Conservation (phyloP, 2,329 filamentous ascomycete species). For the Aspergillus sp. region DNA sequence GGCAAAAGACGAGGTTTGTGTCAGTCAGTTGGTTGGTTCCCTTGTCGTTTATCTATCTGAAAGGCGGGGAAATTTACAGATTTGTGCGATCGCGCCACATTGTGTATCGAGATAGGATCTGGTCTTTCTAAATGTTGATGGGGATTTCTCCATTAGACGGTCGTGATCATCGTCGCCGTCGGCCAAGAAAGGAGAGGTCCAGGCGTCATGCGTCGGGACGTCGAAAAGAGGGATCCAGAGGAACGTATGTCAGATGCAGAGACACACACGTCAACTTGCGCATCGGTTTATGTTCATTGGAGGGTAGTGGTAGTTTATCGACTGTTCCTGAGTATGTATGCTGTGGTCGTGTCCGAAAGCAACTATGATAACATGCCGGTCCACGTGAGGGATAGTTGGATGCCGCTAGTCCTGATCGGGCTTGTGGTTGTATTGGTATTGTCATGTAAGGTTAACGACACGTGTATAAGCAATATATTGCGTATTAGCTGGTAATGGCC, state of each 20-base stretch:
- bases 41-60: background rate
- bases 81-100: conserved; percentile 99
- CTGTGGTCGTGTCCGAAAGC: background rate
- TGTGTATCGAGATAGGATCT: conserved; percentile 32
- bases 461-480: too few relatives aligned
- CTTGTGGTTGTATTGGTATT: too few relatives aligned
- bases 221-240: conserved; percentile 6
- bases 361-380: too few relatives aligned
- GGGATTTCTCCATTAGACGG: conserved; percentile 3
- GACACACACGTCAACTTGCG: background rate
- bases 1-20: conserved; percentile 1
- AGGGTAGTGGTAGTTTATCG: too few relatives aligned
- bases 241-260: background rate
- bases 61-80: conserved; percentile 54
- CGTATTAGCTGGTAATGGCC: too few relatives aligned
- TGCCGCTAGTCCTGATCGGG: too few relatives aligned
- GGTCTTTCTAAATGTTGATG: conserved; percentile 10
- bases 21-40: background rate
- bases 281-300: background rate
- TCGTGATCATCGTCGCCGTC: conserved; percentile 13
- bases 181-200: background rate
- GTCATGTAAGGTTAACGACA: too few relatives aligned
- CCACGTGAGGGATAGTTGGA: too few relatives aligned
- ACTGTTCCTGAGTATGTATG: background rate
- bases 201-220: background rate